These are phyloP conservation scores for Colletotrichum sp. DNA, from an alignment of 2,329 filamentous ascomycete species.

Conservation along the genomic window DNA sequence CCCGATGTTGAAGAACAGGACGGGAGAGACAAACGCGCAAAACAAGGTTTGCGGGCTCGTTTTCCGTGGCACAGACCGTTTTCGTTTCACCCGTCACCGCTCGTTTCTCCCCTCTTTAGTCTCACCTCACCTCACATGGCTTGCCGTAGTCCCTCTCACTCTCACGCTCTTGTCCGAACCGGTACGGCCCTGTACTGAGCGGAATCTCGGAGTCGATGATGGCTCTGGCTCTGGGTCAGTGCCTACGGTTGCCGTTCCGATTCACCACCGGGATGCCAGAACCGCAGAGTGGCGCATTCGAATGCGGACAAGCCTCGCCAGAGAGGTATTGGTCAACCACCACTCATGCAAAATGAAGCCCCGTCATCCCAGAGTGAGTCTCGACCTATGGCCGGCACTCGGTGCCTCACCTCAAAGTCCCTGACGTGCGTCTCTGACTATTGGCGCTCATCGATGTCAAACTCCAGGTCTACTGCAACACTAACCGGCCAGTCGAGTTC, in stretches of 20 bases:
- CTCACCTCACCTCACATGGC: constrained; percentile 4
- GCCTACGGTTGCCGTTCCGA: constrained; percentile 5
- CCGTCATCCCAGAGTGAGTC: not conserved
- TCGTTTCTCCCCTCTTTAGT: not conserved
- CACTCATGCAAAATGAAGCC: not conserved
- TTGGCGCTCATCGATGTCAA: not conserved
- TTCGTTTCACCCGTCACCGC: constrained; percentile 17
- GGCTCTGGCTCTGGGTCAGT: not conserved
- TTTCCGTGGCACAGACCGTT: constrained; percentile 15
- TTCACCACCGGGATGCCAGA: not conserved
- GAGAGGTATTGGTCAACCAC: not conserved
- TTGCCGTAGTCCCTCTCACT: not conserved
- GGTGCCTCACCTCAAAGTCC: not conserved
- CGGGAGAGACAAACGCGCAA: not conserved
- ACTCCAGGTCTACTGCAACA: not conserved
- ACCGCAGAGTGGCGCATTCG: not conserved
- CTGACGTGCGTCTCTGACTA: not conserved
- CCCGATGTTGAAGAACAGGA: not conserved
- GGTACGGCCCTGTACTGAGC: not conserved
- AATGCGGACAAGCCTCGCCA: not conserved
- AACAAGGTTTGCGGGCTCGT: constrained; percentile 12
- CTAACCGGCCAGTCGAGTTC: not conserved
- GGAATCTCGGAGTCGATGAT: not conserved
- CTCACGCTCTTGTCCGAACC: not conserved
- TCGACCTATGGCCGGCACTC: not conserved